These are phyloP conservation scores for Hyparrhenia diplandra DNA, from an alignment of 176 grass and related monocot genomes.

Conservation along the genomic window DNA sequence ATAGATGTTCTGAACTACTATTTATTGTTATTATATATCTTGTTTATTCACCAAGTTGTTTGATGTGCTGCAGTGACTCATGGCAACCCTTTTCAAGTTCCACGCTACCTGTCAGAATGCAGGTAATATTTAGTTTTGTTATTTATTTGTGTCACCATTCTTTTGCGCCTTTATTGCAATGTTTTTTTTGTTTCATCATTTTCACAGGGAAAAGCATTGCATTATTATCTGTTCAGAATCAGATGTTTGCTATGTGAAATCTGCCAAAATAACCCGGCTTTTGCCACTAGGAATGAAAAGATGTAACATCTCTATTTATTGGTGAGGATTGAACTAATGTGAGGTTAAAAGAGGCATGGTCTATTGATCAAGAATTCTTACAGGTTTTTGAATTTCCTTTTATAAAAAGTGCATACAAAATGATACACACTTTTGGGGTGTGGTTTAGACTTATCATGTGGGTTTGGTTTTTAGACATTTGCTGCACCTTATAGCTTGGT, in stretches of 20 bases:
- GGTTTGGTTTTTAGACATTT: not conserved
- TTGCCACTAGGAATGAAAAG: not conserved
- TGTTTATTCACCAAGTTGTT: conserved; percentile 24
- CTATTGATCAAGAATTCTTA: not conserved
- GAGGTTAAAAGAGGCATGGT: not conserved
- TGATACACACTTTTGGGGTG: not conserved
- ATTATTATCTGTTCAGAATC: conserved; percentile 4
- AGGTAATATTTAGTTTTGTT: conserved; percentile 38
- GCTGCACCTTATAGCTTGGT: not conserved
- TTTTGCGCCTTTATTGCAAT: not conserved
- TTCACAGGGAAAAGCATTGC: not conserved
- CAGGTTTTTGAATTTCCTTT: not conserved
- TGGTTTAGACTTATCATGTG: not conserved
- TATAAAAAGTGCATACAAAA: not conserved
- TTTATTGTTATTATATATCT: not conserved
- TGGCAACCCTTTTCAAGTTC: conserved; percentile 67
- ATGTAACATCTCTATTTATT: not conserved
- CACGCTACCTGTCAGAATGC: conserved; percentile 36
- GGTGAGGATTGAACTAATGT: not conserved
- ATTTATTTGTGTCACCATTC: not conserved
- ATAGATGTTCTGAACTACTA: conserved; percentile 13
- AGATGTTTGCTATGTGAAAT: not conserved
- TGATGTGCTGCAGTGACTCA: conserved; percentile 46
- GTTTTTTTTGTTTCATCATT: not conserved
- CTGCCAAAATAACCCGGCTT: not conserved